Evolutionary conservation across 176 grass and related monocot genomes (phyloP), one percentile per base, ranked within the genome.

Genomic region (Saccharum spontaneum): DNA sequence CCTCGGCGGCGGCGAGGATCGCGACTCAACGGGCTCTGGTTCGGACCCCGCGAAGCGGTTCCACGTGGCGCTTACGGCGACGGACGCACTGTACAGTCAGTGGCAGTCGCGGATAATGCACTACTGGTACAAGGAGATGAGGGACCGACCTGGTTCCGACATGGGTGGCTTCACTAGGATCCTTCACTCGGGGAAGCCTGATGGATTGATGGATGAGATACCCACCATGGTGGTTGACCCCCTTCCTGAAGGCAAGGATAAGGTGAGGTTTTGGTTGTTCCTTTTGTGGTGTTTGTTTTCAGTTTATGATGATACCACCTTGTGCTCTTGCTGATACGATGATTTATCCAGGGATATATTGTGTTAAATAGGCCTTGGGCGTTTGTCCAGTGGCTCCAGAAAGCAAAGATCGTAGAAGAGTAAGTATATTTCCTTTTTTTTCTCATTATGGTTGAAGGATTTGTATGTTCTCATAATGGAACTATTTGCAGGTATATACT

Each of bases 311-410:
- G 23, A 46, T 28, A 46, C 79, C 39, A 26, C 3, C 16, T 60
- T 75, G 40, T 45, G 2, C 20, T 62, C 15, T 57, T 82, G 67
- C 55, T 84, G 16, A 73, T 84, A 18, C 6, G 24, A 44, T 67
- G 87, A 36, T 68, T 79, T 71, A 26, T 76, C 26, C 91, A 99
- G 97, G 97, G 93, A 28, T 99, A 99, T 64, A 88, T 99, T 71
- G 97, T 99, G 49, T 79, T 99, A 65, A 99, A 99, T 73, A 99
- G 97, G 87, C 97, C 97, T 85, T 99, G 91, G 93, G 97, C 97
- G 13, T 99, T 99, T 87, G 94, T 99, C 8, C 97, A 99, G 69
- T 99, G 97, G 97, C 82, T 99, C 28, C 73, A 90, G 60, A 99
- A 86, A 26, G 82, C 91, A 43, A 79, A 89, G 41, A 99, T 99